phyloP scores from a whole-genome alignment of 1,284 basidiomycete genomes.

The Apiotrichum porosum region DNA sequence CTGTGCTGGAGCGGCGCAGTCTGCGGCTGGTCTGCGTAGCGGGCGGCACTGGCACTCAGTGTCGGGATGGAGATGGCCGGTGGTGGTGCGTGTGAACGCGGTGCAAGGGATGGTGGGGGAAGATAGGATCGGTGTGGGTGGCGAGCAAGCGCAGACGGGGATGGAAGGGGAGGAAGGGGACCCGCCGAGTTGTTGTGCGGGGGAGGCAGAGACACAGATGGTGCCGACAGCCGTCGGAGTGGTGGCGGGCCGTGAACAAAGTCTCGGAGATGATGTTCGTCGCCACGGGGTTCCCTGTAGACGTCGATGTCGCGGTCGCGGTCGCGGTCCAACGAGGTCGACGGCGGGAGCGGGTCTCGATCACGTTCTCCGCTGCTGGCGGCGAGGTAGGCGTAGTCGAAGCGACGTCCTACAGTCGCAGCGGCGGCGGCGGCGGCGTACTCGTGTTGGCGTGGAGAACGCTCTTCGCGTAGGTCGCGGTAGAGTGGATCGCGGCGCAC shows the following conservation, averaged over 20 bases:
- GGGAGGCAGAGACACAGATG: background rate
- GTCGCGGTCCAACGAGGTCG: no score
- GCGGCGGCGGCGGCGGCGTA: no score
- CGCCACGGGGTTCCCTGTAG: background rate
- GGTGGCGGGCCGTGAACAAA: slow-evolving; percentile 3
- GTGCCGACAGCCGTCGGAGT: background rate
- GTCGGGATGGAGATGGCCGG: slow-evolving; percentile 2
- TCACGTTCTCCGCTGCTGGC: no score
- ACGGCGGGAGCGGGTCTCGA: no score
- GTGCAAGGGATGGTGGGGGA: slow-evolving; percentile 2
- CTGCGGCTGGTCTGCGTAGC: slow-evolving; percentile 1
- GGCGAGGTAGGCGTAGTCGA: no score
- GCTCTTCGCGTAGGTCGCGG: no score
- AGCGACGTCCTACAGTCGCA: no score
- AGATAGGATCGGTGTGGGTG: background rate
- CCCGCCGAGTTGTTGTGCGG: background rate
- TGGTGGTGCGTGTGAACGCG: background rate
- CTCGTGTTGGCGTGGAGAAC: no score
- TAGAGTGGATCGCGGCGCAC: no score
- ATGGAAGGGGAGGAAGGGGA: background rate
- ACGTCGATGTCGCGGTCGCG: no score
- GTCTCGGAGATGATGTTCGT: slow-evolving; percentile 1
- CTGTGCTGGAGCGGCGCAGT: slow-evolving; percentile 1
- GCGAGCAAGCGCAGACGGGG: background rate
- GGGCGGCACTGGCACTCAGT: background rate